Evolutionary conservation across 2,329 filamentous ascomycete species (phyloP).

Genomic region (Pseudopyricularia cyperi): DNA sequence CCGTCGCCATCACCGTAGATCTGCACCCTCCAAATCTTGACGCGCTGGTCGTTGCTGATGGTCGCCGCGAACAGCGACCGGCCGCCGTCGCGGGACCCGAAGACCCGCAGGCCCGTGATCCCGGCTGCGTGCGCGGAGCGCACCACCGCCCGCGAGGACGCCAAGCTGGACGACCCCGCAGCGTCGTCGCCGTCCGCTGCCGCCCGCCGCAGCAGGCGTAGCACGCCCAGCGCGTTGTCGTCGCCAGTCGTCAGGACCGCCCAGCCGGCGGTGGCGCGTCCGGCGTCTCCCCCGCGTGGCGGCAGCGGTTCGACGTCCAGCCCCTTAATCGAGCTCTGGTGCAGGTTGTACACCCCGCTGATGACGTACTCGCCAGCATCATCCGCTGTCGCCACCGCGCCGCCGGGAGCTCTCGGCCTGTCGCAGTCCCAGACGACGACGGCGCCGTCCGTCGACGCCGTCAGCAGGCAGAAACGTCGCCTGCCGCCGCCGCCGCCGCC

Average conservation of each 20-base stretch:
- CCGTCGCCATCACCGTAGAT: constrained; percentile 9
- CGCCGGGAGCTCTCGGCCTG: constrained; percentile 2
- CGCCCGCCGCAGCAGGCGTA: constrained; percentile 24
- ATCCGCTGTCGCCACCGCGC: not conserved
- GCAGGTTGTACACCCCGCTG: constrained; percentile 34
- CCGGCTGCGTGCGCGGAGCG: constrained; percentile 55
- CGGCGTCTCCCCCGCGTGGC: not conserved
- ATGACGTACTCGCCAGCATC: constrained; percentile 10
- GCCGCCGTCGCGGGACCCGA: constrained; percentile 8
- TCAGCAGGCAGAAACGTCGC: constrained; percentile 35
- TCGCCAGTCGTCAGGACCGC: constrained; percentile 70
- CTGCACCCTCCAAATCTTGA: constrained; percentile 38
- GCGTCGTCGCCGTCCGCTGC: not conserved
- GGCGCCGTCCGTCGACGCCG: constrained; percentile 71
- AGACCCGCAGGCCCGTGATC: constrained; percentile 43
- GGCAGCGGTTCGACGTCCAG: constrained; percentile 26
- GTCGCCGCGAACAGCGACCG: constrained; percentile 2
- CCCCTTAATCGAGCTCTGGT: constrained; percentile 72
- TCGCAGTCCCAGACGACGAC: constrained; percentile 44
- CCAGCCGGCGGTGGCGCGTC: constrained; percentile 12
- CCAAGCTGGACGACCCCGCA: not conserved
- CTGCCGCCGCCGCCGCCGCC: too few species aligned
- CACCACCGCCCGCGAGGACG: not conserved
- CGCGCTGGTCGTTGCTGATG: constrained; percentile 45
- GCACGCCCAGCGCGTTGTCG: constrained; percentile 63